A percentile compares a stretch with the other conserved stretches of the same genome.
phyloP scores from a whole-genome alignment of 345 rosid species.

The Toxicodendron radicans region DNA sequence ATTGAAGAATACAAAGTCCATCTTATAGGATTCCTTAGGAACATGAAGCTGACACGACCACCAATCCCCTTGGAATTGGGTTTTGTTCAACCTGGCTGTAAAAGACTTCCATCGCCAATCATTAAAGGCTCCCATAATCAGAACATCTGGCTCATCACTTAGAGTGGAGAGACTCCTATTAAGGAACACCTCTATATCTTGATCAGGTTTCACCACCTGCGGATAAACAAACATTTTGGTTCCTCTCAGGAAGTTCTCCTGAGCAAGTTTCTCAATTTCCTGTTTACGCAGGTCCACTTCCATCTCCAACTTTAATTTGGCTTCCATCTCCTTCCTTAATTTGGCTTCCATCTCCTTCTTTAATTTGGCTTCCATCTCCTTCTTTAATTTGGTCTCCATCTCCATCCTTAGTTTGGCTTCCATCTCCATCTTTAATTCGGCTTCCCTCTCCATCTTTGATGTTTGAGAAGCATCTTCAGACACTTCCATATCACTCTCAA shows the following conservation, averaged over 20 bases:
- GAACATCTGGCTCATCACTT: slow-evolving; percentile 54
- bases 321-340: slow-evolving; percentile 23
- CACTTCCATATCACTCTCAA: slow-evolving; percentile 17
- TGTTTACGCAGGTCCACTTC: slow-evolving; percentile 48
- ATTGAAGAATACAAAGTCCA: slow-evolving; percentile 88
- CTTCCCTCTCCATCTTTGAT: slow-evolving; percentile 27
- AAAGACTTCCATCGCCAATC: slow-evolving; percentile 93
- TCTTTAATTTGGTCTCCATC: slow-evolving; percentile 21
- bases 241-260: slow-evolving; percentile 44
- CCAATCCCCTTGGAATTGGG: slow-evolving; percentile 73
- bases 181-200: slow-evolving; percentile 75
- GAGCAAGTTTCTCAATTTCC: slow-evolving; percentile 64
- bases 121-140: slow-evolving; percentile 90
- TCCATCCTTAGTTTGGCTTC: slow-evolving; percentile 28
- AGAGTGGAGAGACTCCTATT: slow-evolving; percentile 62
- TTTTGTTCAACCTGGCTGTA: slow-evolving; percentile 60
- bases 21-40: slow-evolving; percentile 85
- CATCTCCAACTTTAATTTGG: slow-evolving; percentile 23
- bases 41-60: slow-evolving; percentile 79
- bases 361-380: slow-evolving; percentile 18
- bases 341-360: slow-evolving; percentile 11
- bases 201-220: slow-evolving; percentile 47
- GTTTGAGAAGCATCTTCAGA: slow-evolving; percentile 38
- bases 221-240: slow-evolving; percentile 75
- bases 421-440: slow-evolving; percentile 26